These are phyloP conservation scores for Solanum etuberosum DNA, from an alignment of 257 asterid species.

Conservation along the genomic window DNA sequence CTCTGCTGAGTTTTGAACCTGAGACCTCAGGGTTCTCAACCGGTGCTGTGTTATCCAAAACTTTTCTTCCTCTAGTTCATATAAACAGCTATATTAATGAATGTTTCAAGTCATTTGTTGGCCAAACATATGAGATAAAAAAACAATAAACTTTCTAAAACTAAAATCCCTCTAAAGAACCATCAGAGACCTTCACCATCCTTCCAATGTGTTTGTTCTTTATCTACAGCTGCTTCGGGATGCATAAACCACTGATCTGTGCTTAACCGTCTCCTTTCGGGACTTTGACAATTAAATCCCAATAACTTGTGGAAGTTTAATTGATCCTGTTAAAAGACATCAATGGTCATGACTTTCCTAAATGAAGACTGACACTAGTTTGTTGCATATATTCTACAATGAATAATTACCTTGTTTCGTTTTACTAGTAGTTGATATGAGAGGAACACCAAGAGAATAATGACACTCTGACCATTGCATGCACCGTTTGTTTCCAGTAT, in stretches of 20 bases:
- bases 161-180: background rate
- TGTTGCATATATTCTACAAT: background rate
- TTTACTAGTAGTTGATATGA: conserved; percentile 88
- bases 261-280: conserved; percentile 35
- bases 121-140: background rate
- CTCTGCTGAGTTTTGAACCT: background rate
- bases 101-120: background rate
- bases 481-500: conserved; percentile 85
- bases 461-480: conserved; percentile 72
- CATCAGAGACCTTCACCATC: conserved; percentile 42
- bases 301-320: conserved; percentile 81
- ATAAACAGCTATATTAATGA: background rate
- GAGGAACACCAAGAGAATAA: conserved; percentile 83
- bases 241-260: conserved; percentile 27
- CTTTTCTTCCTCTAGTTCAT: background rate
- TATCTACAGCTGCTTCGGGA: conserved; percentile 7
- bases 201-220: conserved; percentile 3
- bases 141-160: background rate
- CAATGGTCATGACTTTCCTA: conserved; percentile 7
- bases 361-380: background rate
- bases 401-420: conserved; percentile 60
- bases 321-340: conserved; percentile 49
- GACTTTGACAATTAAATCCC: conserved; percentile 58
- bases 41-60: background rate
- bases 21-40: background rate